Evolutionary conservation across 306 rosid genomes (phyloP).

Genomic region (Cucumis hystrix): DNA sequence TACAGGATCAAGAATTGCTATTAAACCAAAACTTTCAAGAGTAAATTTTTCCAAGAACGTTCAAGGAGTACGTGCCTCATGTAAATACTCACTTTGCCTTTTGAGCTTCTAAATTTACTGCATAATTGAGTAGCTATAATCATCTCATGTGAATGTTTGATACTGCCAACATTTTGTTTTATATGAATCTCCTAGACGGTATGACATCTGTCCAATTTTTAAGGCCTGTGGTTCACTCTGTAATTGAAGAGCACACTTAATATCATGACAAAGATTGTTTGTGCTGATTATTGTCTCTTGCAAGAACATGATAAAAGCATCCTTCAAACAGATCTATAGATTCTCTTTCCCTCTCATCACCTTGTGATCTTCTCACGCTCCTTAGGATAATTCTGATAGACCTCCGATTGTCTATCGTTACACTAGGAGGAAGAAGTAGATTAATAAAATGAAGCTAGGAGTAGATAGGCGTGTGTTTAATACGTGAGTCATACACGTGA

Average conservation of each 20-base stretch:
- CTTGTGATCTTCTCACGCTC: background rate
- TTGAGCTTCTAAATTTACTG: background rate
- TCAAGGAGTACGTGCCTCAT: slow-evolving; percentile 45
- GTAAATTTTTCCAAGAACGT: slow-evolving; percentile 21
- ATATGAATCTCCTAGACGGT: background rate
- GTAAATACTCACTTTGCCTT: slow-evolving; percentile 39
- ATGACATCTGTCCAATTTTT: background rate
- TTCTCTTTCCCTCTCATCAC: background rate
- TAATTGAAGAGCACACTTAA: too few species aligned
- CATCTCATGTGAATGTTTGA: background rate
- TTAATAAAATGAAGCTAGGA: too few species aligned
- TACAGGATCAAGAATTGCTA: slow-evolving; percentile 50
- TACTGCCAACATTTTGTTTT: background rate
- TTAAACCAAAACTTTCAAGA: slow-evolving; percentile 38
- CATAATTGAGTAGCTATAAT: background rate
- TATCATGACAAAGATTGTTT: background rate
- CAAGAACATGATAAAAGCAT: background rate
- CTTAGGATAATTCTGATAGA: background rate
- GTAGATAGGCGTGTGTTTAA: too few species aligned
- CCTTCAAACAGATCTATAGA: background rate
- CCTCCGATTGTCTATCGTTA: too few species aligned
- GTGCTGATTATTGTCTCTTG: background rate
- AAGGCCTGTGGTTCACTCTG: background rate
- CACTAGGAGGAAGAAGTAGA: too few species aligned
- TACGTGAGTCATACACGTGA: too few species aligned